Base-by-base conservation (phyloP, 2,329 filamentous ascomycete species). In the Paraphaeosphaeria sporulosa region DNA sequence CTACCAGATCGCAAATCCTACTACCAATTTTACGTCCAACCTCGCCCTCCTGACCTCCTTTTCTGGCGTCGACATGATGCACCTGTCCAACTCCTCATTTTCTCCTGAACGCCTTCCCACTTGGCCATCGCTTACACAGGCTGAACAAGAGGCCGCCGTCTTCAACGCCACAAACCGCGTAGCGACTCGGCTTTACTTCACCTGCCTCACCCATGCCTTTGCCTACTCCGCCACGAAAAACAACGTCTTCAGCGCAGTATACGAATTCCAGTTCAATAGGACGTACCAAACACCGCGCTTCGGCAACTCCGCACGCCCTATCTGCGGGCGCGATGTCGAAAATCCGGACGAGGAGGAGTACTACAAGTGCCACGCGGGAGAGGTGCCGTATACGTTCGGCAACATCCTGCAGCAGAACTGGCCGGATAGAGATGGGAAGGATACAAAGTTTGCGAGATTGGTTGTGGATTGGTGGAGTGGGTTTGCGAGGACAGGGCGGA, bases 291-390 rank as follows among this genome's bases (percentile, higher is more conserved):
- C 80, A 76, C 62, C 62, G 63, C 32, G 66, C 75, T 15, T 70
- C 71, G 25, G 12, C 8, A 42, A 36, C 1, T 57, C 65, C 17
- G 75, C 74, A 0, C 57, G 65, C 1, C 59, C 15, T 9, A 30
- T 58, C 4, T 64, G 62, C 43, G 62, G 60, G 0, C 66, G 70
- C 8, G 78, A 77, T 8, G 60, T 76, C 47, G 75, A 75, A 21
- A 73, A 80, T 58, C 77, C 75, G 2, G 64, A 71, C n/a, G 50
- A 53, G 3, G 34, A 36, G 3, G 78, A 81, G 58, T 81, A 81
- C 66, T 77, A 75, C 65, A 80, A 79, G 61, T 82, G 79, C 66
- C 79, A 81, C 56, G 77, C 73, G 1, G 78, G 78, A 10, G 78
- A 81, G 57, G 73, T 79, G 55, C 70, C 76, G 57, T 64, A 76